These are phyloP conservation scores for Dactylellina leptospora DNA, from an alignment of 2,329 filamentous ascomycete genomes.

Conservation along the genomic window DNA sequence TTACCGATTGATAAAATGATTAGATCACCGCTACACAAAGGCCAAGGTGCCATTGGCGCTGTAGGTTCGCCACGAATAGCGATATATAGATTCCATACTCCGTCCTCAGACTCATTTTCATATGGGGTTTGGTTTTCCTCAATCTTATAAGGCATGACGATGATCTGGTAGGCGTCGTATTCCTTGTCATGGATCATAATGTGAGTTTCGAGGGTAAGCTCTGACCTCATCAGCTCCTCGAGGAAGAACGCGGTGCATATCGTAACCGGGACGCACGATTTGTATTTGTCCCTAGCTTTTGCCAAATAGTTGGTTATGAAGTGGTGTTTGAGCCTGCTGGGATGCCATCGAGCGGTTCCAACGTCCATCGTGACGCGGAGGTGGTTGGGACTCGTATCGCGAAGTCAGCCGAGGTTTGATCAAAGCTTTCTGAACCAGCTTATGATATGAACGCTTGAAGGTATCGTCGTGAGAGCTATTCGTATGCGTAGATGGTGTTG, in stretches of 20 bases:
- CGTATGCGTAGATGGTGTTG: neutral
- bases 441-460: neutral
- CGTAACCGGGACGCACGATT: conserved; percentile 6
- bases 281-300: conserved; percentile 41
- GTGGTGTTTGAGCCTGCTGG: conserved; percentile 35
- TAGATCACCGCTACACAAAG: conserved; percentile 21
- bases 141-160: conserved; percentile 32
- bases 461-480: neutral
- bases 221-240: conserved; percentile 35
- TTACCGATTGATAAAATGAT: conserved; percentile 29
- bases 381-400: neutral
- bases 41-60: no score
- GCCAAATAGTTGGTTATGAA: conserved; percentile 37
- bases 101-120: neutral
- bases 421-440: no score
- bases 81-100: conserved; percentile 29
- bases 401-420: no score
- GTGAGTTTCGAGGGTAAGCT: conserved; percentile 13
- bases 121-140: neutral
- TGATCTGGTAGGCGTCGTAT: conserved; percentile 19
- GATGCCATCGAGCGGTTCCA: conserved; percentile 42
- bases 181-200: conserved; percentile 24
- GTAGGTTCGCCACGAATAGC: conserved; percentile 32
- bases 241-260: conserved; percentile 47
- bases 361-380: conserved; percentile 25